phyloP scores from a whole-genome alignment of 768 basidiomycete genomes.

The Rhodotorula babjevae region DNA sequence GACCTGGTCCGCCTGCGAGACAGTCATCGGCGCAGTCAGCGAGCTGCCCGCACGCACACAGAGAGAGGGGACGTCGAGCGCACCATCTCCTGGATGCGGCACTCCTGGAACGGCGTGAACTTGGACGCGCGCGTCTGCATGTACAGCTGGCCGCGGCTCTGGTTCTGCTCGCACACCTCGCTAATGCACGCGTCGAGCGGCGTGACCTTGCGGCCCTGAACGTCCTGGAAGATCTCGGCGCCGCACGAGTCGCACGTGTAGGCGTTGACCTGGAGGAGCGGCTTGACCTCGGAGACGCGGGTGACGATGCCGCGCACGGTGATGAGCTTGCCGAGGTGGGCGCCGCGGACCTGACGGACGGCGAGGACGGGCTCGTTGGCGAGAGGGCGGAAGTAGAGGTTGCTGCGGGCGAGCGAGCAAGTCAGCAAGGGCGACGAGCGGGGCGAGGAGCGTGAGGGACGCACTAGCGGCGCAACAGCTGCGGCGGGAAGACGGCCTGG shows the following conservation, averaged over 20 bases:
- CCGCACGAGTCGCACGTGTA: slow-evolving; percentile 94
- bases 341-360: slow-evolving; percentile 82
- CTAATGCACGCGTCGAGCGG: slow-evolving; percentile 82
- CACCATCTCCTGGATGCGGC: slow-evolving; percentile 99
- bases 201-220: slow-evolving; percentile 63
- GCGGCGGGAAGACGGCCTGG: slow-evolving; percentile 80
- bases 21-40: too few species aligned
- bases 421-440: neutral
- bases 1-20: slow-evolving; percentile 83
- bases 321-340: slow-evolving; percentile 83
- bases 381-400: slow-evolving; percentile 87
- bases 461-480: slow-evolving; percentile 89
- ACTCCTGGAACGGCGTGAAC: slow-evolving; percentile 96
- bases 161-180: slow-evolving; percentile 77
- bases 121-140: slow-evolving; percentile 98
- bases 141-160: slow-evolving; percentile 80
- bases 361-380: slow-evolving; percentile 58
- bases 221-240: slow-evolving; percentile 97
- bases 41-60: neutral
- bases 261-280: slow-evolving; percentile 90
- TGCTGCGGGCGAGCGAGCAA: slow-evolving; percentile 53
- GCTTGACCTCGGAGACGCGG: slow-evolving; percentile 97
- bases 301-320: slow-evolving; percentile 97
- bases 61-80: slow-evolving; percentile 26
- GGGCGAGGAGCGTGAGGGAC: slow-evolving; percentile 47